These are phyloP conservation scores for Wickerhamomyces sydowiorum DNA, from an alignment of 805 yeast species.

Conservation along the genomic window DNA sequence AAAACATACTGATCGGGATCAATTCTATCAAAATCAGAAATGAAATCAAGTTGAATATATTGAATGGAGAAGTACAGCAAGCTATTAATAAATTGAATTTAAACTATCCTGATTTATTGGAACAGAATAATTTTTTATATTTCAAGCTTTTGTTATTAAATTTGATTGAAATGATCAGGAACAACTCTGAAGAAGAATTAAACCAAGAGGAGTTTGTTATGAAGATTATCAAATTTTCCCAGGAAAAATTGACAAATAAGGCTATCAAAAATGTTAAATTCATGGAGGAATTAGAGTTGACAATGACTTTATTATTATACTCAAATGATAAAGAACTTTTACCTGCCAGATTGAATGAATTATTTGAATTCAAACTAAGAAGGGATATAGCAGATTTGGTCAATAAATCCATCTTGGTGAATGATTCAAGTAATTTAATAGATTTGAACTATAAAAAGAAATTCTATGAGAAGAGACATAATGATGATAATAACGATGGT, in stretches of 20 bases:
- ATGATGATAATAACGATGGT: slow-evolving; percentile 4
- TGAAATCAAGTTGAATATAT: slow-evolving; percentile 45
- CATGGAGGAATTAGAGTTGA: slow-evolving; percentile 68
- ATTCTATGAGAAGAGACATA: not conserved
- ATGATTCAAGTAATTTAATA: slow-evolving; percentile 3
- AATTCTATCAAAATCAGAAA: slow-evolving; percentile 47
- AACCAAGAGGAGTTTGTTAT: slow-evolving; percentile 44
- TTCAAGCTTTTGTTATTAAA: slow-evolving; percentile 69
- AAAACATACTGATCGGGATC: slow-evolving; percentile 30
- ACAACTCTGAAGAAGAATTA: slow-evolving; percentile 17
- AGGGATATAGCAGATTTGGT: slow-evolving; percentile 63
- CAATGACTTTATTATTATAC: slow-evolving; percentile 73
- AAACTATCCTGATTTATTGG: slow-evolving; percentile 59
- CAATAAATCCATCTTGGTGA: slow-evolving; percentile 52
- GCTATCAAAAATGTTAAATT: slow-evolving; percentile 53
- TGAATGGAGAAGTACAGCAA: slow-evolving; percentile 53
- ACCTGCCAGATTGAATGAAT: slow-evolving; percentile 47
- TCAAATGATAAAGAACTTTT: slow-evolving; percentile 29
- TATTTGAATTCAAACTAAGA: slow-evolving; percentile 58
- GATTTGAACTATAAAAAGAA: slow-evolving; percentile 7
- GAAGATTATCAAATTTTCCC: slow-evolving; percentile 51
- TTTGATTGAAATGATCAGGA: slow-evolving; percentile 73
- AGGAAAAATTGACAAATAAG: slow-evolving; percentile 54
- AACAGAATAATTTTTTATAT: slow-evolving; percentile 57
- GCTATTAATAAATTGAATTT: slow-evolving; percentile 55